A percentile compares a stretch with the other conserved stretches of the same genome.
Conservation (phyloP, 2,329 filamentous ascomycete genomes). For the Pestalotiopsis sp. region DNA sequence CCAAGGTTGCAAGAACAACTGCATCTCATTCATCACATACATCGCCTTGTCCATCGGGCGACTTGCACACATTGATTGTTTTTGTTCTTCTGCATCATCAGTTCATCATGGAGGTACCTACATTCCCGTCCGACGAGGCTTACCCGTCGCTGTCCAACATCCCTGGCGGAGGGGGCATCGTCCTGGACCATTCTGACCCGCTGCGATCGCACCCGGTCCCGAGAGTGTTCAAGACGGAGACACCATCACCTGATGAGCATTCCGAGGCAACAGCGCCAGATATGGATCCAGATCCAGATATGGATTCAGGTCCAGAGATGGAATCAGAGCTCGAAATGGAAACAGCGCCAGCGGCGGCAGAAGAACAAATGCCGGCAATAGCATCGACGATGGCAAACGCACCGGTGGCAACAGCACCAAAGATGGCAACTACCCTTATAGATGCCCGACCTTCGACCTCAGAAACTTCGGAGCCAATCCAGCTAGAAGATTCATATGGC, state of each 20-base stretch:
- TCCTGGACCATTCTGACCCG: background rate
- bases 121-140: too few relatives aligned
- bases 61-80: background rate
- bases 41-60: background rate
- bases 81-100: too few relatives aligned
- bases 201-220: slow-evolving; percentile 3
- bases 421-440: background rate
- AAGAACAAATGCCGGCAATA: too few relatives aligned
- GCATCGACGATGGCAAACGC: background rate
- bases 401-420: background rate
- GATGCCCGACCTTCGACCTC: background rate
- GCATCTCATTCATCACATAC: background rate
- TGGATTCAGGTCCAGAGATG: too few relatives aligned
- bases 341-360: too few relatives aligned
- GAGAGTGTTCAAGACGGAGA: too few relatives aligned
- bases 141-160: background rate
- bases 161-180: background rate
- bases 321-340: too few relatives aligned
- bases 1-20: too few relatives aligned
- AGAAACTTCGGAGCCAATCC: background rate
- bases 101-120: too few relatives aligned
- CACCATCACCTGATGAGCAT: too few relatives aligned
- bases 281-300: too few relatives aligned
- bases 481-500: slow-evolving; percentile 27
- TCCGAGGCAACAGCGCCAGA: too few relatives aligned